A percentile compares a stretch with the other conserved stretches of the same genome.
These are phyloP conservation scores for Senecio squalidus DNA, from an alignment of 140 eudicot genomes.

Conservation along the genomic window DNA sequence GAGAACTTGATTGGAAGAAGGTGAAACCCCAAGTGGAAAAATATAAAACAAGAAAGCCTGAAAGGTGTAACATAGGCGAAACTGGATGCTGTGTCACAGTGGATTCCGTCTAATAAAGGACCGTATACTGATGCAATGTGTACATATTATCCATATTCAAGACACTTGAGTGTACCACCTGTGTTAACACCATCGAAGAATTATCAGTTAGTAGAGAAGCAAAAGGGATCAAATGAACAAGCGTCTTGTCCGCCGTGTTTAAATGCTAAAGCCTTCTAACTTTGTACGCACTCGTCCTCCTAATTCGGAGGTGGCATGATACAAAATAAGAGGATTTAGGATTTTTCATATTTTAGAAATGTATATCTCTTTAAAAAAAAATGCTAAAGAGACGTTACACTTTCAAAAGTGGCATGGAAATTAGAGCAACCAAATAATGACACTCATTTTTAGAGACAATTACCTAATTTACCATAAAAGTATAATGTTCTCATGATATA, in stretches of 20 bases:
- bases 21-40: conserved; percentile 10
- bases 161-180: conserved; percentile 73
- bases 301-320: no score
- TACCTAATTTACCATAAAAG: no score
- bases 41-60: conserved; percentile 38
- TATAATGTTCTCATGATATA: no score
- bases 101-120: conserved; percentile 90
- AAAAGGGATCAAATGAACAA: conserved; percentile 34
- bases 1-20: conserved; percentile 15
- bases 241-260: conserved; percentile 46
- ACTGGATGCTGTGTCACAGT: conserved; percentile 44
- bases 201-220: conserved; percentile 16
- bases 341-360: no score
- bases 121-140: conserved; percentile 65
- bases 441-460: no score
- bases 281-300: no score
- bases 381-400: no score
- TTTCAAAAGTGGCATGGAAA: no score
- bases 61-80: conserved; percentile 41
- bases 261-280: no score
- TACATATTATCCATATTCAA: conserved; percentile 60
- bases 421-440: no score
- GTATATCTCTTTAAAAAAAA: no score
- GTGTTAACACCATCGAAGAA: conserved; percentile 34
- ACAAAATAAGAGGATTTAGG: no score